Conservation (phyloP, 2,329 filamentous ascomycete species). For the Hypocreales sp. region DNA sequence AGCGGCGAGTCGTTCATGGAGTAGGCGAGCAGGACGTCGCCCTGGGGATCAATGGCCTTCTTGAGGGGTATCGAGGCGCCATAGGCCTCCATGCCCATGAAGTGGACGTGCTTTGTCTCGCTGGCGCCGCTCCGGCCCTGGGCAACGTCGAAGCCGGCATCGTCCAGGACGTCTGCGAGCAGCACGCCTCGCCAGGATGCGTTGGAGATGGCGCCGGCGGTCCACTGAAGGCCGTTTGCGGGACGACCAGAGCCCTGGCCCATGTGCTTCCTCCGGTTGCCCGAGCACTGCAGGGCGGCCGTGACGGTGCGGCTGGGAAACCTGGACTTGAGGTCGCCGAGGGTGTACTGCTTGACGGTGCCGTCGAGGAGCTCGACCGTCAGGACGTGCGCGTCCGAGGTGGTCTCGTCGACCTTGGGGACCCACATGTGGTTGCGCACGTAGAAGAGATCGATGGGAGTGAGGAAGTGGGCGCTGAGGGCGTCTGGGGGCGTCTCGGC, state of each 20-base stretch:
- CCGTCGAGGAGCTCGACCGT: conserved; percentile 42
- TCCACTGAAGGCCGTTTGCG: conserved; percentile 45
- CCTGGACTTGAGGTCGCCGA: conserved; percentile 34
- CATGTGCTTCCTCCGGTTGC: conserved; percentile 45
- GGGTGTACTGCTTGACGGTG: conserved; percentile 32
- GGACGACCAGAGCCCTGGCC: conserved; percentile 24
- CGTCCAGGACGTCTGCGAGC: conserved; percentile 37
- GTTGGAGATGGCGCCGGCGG: conserved; percentile 42
- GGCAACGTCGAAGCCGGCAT: conserved; percentile 34
- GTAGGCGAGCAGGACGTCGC: conserved; percentile 51
- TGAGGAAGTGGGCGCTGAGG: conserved; percentile 34
- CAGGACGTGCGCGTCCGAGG: conserved; percentile 26
- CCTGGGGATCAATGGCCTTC: conserved; percentile 40
- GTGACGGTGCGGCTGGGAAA: conserved; percentile 37
- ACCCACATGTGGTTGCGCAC: conserved; percentile 52
- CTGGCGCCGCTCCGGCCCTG: conserved; percentile 19
- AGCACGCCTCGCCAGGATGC: conserved; percentile 42
- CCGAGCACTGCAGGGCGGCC: conserved; percentile 43
- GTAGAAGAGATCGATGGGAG: conserved; percentile 40
- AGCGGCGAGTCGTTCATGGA: conserved; percentile 51
- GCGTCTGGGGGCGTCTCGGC: conserved; percentile 39
- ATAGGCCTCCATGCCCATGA: conserved; percentile 44
- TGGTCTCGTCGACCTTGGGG: conserved; percentile 24
- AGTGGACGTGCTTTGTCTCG: conserved; percentile 36
- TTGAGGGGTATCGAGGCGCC: conserved; percentile 44